phyloP scores from a whole-genome alignment of 768 basidiomycete genomes.

The Phanerochaete sordida region DNA sequence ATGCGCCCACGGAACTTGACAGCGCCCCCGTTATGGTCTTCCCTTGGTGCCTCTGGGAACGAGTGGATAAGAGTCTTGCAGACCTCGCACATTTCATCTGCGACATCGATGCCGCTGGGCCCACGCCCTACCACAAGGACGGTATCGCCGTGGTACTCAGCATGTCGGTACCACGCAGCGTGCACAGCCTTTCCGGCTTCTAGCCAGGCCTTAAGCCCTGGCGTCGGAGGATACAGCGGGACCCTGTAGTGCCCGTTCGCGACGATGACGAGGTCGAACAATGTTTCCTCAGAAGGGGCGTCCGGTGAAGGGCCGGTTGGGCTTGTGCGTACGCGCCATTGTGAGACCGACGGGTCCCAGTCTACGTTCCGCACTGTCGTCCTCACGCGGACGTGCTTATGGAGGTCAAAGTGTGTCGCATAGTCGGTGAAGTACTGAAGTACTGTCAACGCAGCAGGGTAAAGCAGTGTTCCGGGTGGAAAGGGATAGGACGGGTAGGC shows the following conservation, averaged over 20 bases:
- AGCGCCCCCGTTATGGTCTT: constrained; percentile 18
- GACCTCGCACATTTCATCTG: constrained; percentile 47
- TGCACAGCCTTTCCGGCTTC: constrained; percentile 51
- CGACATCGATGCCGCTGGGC: constrained; percentile 70
- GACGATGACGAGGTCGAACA: constrained; percentile 65
- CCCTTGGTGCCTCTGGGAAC: constrained; percentile 30
- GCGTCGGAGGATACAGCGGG: constrained; percentile 58
- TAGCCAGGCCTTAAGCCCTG: constrained; percentile 62
- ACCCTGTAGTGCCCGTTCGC: constrained; percentile 71
- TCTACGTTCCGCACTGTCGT: constrained; percentile 47
- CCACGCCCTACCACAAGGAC: constrained; percentile 41
- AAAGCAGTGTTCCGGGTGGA: constrained; percentile 69
- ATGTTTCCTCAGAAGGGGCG: constrained; percentile 23
- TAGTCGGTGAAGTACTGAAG: constrained; percentile 69
- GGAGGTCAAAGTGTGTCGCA: constrained; percentile 57
- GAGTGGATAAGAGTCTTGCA: constrained; percentile 56
- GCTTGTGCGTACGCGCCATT: constrained; percentile 45
- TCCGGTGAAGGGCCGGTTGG: neutral
- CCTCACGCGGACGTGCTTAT: constrained; percentile 59
- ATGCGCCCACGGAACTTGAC: constrained; percentile 36
- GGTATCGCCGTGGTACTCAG: constrained; percentile 33
- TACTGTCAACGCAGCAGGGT: constrained; percentile 58
- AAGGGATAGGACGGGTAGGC: constrained; percentile 59
- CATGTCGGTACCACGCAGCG: constrained; percentile 58
- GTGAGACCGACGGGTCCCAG: constrained; percentile 30